These are phyloP conservation scores for Phytophthora pseudosyringae DNA, from an alignment of 352 stramenopile species.

Conservation along the genomic window DNA sequence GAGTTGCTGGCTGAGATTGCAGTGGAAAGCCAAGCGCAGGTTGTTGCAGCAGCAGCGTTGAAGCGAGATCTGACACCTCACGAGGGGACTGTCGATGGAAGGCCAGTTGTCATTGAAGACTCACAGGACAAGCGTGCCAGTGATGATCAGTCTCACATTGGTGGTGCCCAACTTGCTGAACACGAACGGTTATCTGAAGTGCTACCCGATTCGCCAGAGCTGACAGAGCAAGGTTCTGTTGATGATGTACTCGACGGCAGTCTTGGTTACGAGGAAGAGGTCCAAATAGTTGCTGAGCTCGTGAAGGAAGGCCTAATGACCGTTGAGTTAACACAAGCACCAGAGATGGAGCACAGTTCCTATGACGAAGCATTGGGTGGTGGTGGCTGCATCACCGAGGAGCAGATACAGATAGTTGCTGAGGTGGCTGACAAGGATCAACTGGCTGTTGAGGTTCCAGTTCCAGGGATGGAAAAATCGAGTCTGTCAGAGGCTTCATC, in stretches of 20 bases:
- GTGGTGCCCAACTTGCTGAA: neutral
- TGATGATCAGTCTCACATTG: neutral
- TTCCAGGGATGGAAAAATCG: neutral
- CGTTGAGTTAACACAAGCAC: neutral
- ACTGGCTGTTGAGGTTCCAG: neutral
- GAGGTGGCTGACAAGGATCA: neutral
- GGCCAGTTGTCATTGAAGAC: slow-evolving; percentile 1
- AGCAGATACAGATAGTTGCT: neutral
- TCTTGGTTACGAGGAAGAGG: neutral
- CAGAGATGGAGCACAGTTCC: neutral
- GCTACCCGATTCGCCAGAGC: neutral
- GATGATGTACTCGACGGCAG: neutral
- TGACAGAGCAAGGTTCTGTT: slow-evolving; percentile 5
- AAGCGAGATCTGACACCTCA: slow-evolving; percentile 12
- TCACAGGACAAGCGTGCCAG: neutral
- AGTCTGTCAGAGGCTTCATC: neutral
- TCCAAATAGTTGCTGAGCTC: neutral
- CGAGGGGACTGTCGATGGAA: neutral
- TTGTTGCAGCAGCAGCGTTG: slow-evolving; percentile 16
- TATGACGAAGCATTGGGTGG: neutral
- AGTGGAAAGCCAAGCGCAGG: slow-evolving; percentile 5
- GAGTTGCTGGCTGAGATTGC: slow-evolving; percentile 6
- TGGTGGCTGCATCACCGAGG: neutral
- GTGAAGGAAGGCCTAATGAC: neutral
- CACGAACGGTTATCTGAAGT: slow-evolving; percentile 7